Evolutionary conservation across 2,329 filamentous ascomycete genomes (phyloP), one percentile per base, ranked within the genome.

Genomic region (Fusarium oligoseptatum): DNA sequence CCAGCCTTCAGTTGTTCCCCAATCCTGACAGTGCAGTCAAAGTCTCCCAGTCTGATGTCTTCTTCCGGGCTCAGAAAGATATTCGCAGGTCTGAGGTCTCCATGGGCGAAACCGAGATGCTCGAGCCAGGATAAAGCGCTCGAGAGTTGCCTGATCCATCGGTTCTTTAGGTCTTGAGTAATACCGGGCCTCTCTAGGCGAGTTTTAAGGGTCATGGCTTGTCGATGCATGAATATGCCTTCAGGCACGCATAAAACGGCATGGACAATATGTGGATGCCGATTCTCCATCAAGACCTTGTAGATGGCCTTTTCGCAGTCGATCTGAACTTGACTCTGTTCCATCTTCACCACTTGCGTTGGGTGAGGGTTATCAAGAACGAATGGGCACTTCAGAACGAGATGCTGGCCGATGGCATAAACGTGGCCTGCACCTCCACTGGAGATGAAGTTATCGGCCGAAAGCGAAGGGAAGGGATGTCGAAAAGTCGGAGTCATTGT

Each of bases 341-440:
- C 2, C 60, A 68, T 64, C 41, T 20, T 24, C 5, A 4, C 52
- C 1, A 4, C 10, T 22, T 68, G 66, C 10, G 15, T 4, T 4
- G 50, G 52, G 6, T 24, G 22, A 15, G 60, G 66, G n/a, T 71
- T 57, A 11, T 68, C 37, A 39, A 71, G 43, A 12, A 61, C 2
- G 3, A 58, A 60, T 9, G 70, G 64, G 17, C 64, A 66, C 36
- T 73, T 71, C 3, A 73, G 34, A 17, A 68, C 68, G 9, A 73
- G 20, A 15, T 43, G 67, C 36, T 66, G 43, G 22, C 64, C 63
- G 24, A 73, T 52, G 41, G 37, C 57, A 57, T 66, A 65, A n/a
- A 73, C 50, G 9, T 70, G 64, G 6, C 70, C 64, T 10, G 41
- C 52, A 17, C 32, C 24, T 3, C 70, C 70, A 4, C 37, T 45